Evolutionary conservation across 2,329 filamentous ascomycete genomes (phyloP), one percentile per base, ranked within the genome.

Genomic region (Trichoderma citrinoviride): DNA sequence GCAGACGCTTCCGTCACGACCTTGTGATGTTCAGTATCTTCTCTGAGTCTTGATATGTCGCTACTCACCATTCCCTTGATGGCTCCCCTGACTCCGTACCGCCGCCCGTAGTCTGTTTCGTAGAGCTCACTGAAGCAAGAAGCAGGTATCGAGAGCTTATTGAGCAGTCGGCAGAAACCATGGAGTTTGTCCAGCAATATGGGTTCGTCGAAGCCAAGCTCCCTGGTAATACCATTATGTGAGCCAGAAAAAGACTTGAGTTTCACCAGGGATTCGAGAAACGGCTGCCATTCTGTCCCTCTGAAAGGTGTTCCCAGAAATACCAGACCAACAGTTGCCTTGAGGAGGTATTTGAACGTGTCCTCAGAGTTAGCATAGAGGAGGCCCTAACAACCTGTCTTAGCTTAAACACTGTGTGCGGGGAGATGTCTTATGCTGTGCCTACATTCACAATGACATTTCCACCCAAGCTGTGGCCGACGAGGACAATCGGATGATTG

Each of bases 171-270:
- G 58, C 67, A 68, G 43, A 71, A 69, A 3, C 64, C 37, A 41
- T 69, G 68, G 12, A 70, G 23, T 40, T 58, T 67, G 52, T 71
- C 70, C 44, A 25, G 21, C 7, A 71, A 66, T 33, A 12, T 21
- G 6, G 50, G 56, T n/a, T 62, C 41, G 40, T 71, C 66, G 29
- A 66, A 68, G 1, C 19, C 58, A 5, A 71, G 65, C 17, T 68
- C 64, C 44, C 57, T 56, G 3, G 65, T 40, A 25, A 71, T 65
- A 7, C 67, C 68, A 23, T 61, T 43, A 54, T 70, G 67, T 5
- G 69, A 68, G 41, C 68, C 66, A 7, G 58, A 66, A n/a, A 43
- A 43, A n/a, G 41, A 3, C 41, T 17, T 43, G 17, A 43, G 33
- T 6, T 43, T 43, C 41, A 19, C n/a, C 6, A 43, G 1, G n/a